phyloP scores from a whole-genome alignment of 495 filamentous ascomycete genomes.

The Talaromyces proteolyticus region DNA sequence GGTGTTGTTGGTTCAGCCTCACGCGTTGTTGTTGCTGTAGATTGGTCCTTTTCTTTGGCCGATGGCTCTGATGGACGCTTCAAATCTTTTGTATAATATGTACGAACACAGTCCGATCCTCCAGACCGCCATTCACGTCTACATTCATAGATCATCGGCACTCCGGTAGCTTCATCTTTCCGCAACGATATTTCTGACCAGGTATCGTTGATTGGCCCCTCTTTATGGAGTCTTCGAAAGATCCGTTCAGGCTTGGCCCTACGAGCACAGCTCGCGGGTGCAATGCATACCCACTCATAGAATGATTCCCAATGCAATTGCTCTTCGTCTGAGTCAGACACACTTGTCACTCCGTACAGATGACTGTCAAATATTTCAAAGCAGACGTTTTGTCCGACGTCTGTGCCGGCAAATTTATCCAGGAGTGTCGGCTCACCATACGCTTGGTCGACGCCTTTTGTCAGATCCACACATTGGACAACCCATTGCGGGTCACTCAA shows the following conservation, averaged over 20 bases:
- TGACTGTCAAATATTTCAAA: constrained; percentile 66
- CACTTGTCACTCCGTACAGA: constrained; percentile 69
- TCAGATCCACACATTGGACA: constrained; percentile 48
- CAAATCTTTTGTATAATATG: constrained; percentile 61
- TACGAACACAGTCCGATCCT: constrained; percentile 53
- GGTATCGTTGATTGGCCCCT: constrained; percentile 72
- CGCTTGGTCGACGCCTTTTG: constrained; percentile 19
- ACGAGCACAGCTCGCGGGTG: constrained; percentile 27
- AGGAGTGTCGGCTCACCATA: constrained; percentile 35
- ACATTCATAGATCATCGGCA: constrained; percentile 60
- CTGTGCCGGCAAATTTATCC: constrained; percentile 50
- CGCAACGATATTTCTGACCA: constrained; percentile 66
- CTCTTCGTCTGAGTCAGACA: constrained; percentile 55
- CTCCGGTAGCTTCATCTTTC: constrained; percentile 54
- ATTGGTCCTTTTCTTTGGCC: not conserved
- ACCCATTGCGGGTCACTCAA: constrained; percentile 57
- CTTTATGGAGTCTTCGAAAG: constrained; percentile 63
- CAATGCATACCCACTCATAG: constrained; percentile 63
- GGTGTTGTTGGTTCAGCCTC: not conserved
- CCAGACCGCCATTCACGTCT: constrained; percentile 67
- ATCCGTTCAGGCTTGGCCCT: constrained; percentile 33
- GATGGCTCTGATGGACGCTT: constrained; percentile 32
- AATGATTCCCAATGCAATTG: constrained; percentile 65
- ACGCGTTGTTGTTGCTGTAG: not conserved
- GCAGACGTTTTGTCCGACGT: constrained; percentile 61